These are phyloP conservation scores for Colletotrichum horii DNA, from an alignment of 2,329 filamentous ascomycete genomes.

Conservation along the genomic window DNA sequence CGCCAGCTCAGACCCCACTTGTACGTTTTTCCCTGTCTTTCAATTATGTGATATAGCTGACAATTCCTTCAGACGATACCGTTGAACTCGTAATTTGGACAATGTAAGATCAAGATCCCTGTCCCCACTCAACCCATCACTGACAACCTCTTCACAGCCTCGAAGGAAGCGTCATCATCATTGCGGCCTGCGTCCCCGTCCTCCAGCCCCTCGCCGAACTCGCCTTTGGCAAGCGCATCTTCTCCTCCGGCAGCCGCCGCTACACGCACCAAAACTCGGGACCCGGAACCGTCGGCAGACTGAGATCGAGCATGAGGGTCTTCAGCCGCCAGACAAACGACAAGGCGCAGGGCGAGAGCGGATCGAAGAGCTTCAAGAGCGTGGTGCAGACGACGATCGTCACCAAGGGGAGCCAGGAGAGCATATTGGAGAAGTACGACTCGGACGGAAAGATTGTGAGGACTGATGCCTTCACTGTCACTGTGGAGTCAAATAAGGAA, in stretches of 20 bases:
- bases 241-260: neutral
- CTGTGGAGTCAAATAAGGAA: neutral
- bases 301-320: neutral
- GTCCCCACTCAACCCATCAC: fast-evolving
- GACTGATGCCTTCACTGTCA: neutral
- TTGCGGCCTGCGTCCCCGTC: slow-evolving; percentile 38
- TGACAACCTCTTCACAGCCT: slow-evolving; percentile 23
- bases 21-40: neutral
- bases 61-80: slow-evolving; percentile 32
- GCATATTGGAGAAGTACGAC: neutral
- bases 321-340: neutral
- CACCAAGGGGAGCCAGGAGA: neutral
- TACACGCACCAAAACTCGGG: neutral
- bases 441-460: neutral
- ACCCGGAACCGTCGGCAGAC: neutral
- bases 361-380: neutral
- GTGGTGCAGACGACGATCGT: neutral
- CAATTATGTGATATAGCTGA: neutral
- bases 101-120: slow-evolving; percentile 32
- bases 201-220: slow-evolving; percentile 32
- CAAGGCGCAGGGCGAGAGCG: neutral
- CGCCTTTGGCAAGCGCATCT: slow-evolving; percentile 6
- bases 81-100: slow-evolving; percentile 51
- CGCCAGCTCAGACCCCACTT: slow-evolving; percentile 27
- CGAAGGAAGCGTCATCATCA: slow-evolving; percentile 38